Conservation (phyloP, 805 yeast species). For the Wickerhamiella brachini region DNA sequence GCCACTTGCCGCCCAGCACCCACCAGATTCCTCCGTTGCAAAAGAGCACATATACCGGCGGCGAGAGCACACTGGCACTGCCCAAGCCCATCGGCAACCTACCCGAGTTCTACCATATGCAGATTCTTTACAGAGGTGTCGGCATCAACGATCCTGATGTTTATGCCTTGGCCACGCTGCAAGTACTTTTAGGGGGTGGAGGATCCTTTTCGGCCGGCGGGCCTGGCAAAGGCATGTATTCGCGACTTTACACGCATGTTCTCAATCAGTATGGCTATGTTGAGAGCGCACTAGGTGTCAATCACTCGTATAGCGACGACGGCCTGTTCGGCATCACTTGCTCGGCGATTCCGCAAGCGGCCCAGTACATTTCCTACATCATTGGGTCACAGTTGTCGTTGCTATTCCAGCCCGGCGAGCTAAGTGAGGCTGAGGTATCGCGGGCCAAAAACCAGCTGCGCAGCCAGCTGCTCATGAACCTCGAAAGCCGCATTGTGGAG, state of each 20-base stretch:
- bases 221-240: conserved; percentile 98
- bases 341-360: conserved; percentile 76
- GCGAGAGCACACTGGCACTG: conserved; percentile 41
- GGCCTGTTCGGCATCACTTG: conserved; percentile 85
- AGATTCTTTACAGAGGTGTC: conserved; percentile 77
- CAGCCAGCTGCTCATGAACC: conserved; percentile 77
- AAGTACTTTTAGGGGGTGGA: conserved; percentile 88
- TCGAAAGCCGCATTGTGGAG: conserved; percentile 86
- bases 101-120: conserved; percentile 74
- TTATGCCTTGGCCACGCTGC: conserved; percentile 80
- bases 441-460: conserved; percentile 89
- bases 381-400: conserved; percentile 49
- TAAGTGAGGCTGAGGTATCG: conserved; percentile 57
- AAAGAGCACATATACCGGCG: conserved; percentile 43
- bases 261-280: conserved; percentile 83
- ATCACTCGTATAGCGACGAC: conserved; percentile 78
- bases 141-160: conserved; percentile 75
- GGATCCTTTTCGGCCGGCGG: conserved; percentile 98
- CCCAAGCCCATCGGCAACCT: conserved; percentile 46
- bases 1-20: conserved; percentile 36
- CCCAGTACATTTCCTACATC: conserved; percentile 69
- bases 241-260: conserved; percentile 81
- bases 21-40: conserved; percentile 13
- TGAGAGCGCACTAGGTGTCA: conserved; percentile 77
- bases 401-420: conserved; percentile 41